Evolutionary conservation across 2,329 filamentous ascomycete genomes (phyloP), one percentile per base, ranked within the genome.

Genomic region (Fusarium tricinctum): DNA sequence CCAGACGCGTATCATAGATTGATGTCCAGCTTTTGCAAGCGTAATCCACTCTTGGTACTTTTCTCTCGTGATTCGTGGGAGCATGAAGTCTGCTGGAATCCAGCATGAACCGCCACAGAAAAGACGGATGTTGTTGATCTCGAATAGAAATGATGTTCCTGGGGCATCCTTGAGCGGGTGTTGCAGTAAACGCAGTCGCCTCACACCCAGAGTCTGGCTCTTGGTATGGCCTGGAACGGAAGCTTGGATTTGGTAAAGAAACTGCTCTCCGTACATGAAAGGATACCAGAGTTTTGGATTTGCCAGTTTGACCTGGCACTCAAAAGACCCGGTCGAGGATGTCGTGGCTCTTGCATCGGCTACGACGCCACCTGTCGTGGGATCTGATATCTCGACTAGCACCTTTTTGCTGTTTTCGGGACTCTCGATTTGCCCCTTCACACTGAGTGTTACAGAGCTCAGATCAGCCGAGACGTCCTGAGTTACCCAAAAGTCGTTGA

Each of bases 1-100:
- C 58, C 58, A 62, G 3, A 62, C 46, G 0, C 56, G 56, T 2
- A 62, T 53, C 46, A 62, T 62, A 0, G 58, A 45, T 5, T 62
- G 56, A 1, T 62, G 40, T 0, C 58, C 58, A 2, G 19, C 33
- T 7, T 62, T 62, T 2, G 57, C 40, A 8, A 62, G 13, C 15
- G 15, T 10, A 3, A 62, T 35, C 58, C 56, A 62, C 12, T 54
- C 19, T 12, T 61, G 22, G 3, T 60, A 60, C 3, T 2, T 35
- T 1, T 2, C 1, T 12, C 8, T n/a, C 0, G 19, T 28, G 2
- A 53, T 13, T 1, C 46, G 22, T 0, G 58, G 56, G 0, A 62
- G 56, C 40, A 61, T 42, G 0, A 62, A 62, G 1, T 62, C 58
- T 0, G 58, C 58, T 0, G 58, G 56, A 0, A 62, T 62, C 58